phyloP scores from a whole-genome alignment of 345 rosid species.

The Mangifera indica region DNA sequence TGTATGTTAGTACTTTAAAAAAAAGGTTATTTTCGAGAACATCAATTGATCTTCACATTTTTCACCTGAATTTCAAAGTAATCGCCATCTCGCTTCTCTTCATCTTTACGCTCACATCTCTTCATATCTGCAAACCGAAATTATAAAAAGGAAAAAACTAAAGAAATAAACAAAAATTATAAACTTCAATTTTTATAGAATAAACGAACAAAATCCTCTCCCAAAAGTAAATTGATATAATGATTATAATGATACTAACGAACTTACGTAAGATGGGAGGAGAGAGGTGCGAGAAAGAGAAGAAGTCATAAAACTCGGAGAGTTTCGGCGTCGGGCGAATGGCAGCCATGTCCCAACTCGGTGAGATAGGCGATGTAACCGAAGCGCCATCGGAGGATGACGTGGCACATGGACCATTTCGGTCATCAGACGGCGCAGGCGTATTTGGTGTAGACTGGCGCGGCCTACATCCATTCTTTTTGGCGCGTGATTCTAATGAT shows the following conservation, averaged over 20 bases:
- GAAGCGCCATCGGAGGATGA: constrained; percentile 18
- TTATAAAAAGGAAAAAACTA: too few species aligned
- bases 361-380: constrained; percentile 32
- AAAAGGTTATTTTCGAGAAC: background rate
- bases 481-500: constrained; percentile 38
- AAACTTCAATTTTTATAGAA: background rate
- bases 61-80: constrained; percentile 60
- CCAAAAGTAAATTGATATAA: too few species aligned
- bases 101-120: constrained; percentile 37
- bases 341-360: constrained; percentile 58
- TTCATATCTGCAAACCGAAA: constrained; percentile 38
- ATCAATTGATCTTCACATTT: background rate
- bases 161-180: background rate
- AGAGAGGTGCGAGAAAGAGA: constrained; percentile 59
- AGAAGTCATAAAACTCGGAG: constrained; percentile 67
- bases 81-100: constrained; percentile 47
- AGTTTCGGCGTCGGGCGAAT: constrained; percentile 66
- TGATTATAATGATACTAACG: background rate
- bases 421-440: constrained; percentile 13
- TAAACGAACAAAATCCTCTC: background rate
- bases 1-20: too few species aligned
- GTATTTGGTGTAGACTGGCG: constrained; percentile 5
- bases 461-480: constrained; percentile 23
- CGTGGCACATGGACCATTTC: background rate
- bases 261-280: constrained; percentile 55